phyloP scores from a whole-genome alignment of 2,329 filamentous ascomycete genomes.

The Monascus ruber region DNA sequence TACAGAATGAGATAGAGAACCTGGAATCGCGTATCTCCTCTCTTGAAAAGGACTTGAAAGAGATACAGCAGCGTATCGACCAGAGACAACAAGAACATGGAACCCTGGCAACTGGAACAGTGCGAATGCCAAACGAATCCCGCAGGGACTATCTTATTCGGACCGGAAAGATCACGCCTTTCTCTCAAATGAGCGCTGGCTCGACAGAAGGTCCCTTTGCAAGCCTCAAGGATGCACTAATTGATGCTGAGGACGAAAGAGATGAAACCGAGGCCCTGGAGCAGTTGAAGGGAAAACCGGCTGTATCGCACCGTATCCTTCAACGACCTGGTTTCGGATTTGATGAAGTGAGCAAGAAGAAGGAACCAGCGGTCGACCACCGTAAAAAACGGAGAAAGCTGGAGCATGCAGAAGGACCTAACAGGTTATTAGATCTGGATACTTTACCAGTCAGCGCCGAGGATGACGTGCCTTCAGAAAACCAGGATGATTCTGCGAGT shows the following conservation, averaged over 20 bases:
- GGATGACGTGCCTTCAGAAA: constrained; percentile 12
- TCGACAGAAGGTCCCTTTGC: constrained; percentile 49
- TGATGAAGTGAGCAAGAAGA: constrained; percentile 26
- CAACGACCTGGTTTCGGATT: constrained; percentile 61
- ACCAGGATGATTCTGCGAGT: constrained; percentile 22
- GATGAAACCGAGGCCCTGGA: constrained; percentile 40
- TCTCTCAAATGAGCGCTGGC: constrained; percentile 63
- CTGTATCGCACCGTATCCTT: constrained; percentile 60
- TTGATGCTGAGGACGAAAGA: constrained; percentile 68
- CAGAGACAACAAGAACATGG: constrained; percentile 50
- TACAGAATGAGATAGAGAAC: constrained; percentile 49
- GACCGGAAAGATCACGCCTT: constrained; percentile 95
- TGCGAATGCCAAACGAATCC: constrained; percentile 64
- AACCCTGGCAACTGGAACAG: constrained; percentile 32
- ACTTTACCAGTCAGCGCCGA: constrained; percentile 1
- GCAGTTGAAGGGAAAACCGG: constrained; percentile 24
- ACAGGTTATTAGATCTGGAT: constrained; percentile 2
- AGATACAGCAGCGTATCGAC: constrained; percentile 72
- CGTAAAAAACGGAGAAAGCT: constrained; percentile 27
- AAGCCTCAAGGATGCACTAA: constrained; percentile 62
- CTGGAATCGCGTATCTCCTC: constrained; percentile 53
- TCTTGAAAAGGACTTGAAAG: constrained; percentile 60
- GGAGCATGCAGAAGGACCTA: constrained; percentile 2
- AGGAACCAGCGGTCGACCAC: constrained; percentile 11
- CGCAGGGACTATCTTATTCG: constrained; percentile 83